These are phyloP conservation scores for Pilaira anomala DNA, from an alignment of 192 early-diverging fungal genomes.

Conservation along the genomic window DNA sequence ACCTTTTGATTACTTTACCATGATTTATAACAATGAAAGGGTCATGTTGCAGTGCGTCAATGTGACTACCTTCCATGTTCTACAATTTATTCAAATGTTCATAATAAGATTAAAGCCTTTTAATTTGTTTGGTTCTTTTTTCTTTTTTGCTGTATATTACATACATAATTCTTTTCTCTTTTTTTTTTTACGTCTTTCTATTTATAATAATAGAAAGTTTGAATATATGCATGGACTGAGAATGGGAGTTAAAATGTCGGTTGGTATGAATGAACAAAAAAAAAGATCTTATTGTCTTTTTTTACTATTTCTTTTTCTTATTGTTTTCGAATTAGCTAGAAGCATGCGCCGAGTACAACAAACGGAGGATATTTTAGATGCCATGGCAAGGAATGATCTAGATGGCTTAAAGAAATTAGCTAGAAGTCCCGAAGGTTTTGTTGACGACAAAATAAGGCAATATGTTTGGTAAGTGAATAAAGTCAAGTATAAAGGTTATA, in stretches of 20 bases:
- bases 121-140: background rate
- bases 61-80: background rate
- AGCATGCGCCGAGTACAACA: constrained; percentile 17
- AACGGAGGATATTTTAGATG: constrained; percentile 17
- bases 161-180: background rate
- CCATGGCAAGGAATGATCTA: constrained; percentile 24
- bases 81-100: background rate
- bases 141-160: constrained; percentile 1
- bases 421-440: constrained; percentile 21
- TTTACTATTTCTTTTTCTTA: background rate
- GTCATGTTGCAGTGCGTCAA: too few relatives aligned
- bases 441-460: constrained; percentile 23
- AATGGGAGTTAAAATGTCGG: constrained; percentile 14
- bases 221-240: constrained; percentile 13
- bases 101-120: too few relatives aligned
- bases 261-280: background rate
- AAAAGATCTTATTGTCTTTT: background rate
- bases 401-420: constrained; percentile 21
- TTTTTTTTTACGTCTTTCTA: constrained; percentile 11
- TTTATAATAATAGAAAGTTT: background rate
- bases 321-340: constrained; percentile 9
- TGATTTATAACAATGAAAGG: too few relatives aligned
- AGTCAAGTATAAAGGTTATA: background rate
- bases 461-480: constrained; percentile 28
- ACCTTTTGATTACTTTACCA: too few relatives aligned